These are phyloP conservation scores for Crithidia fasciculata DNA, from an alignment of 208 protist genomes.

Conservation along the genomic window DNA sequence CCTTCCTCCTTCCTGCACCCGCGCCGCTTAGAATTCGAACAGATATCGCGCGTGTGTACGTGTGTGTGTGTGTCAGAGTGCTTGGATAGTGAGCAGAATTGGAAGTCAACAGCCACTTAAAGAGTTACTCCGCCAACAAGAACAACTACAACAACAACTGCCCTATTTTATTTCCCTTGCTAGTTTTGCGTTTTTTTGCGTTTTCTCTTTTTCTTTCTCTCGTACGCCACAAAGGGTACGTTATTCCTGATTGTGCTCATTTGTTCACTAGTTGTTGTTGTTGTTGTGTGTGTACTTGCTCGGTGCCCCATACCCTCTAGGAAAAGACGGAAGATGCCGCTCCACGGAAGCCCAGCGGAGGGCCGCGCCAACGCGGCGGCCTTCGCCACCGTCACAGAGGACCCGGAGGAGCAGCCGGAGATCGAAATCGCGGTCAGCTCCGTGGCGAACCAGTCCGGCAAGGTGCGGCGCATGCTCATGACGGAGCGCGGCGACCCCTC, in stretches of 20 bases:
- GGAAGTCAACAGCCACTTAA: too few relatives aligned
- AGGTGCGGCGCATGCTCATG: conserved; percentile 65
- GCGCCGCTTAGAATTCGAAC: too few relatives aligned
- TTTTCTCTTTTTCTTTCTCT: neutral
- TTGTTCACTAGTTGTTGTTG: neutral
- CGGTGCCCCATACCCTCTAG: too few relatives aligned
- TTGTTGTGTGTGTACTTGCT: too few relatives aligned
- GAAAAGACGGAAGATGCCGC: conserved; percentile 3
- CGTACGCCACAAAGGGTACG: neutral
- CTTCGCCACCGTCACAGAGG: conserved; percentile 1
- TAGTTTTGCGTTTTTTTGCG: neutral
- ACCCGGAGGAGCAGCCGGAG: conserved; percentile 3
- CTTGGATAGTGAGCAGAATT: too few relatives aligned
- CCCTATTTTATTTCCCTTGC: neutral
- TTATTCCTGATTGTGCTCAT: too few relatives aligned
- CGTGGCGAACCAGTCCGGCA: conserved; percentile 11
- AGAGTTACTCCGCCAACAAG: too few relatives aligned
- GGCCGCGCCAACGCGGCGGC: neutral
- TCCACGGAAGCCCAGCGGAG: neutral
- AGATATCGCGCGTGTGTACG: too few relatives aligned
- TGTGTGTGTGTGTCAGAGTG: neutral
- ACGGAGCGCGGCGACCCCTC: conserved; percentile 54
- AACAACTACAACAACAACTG: too few relatives aligned
- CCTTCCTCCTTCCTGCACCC: too few relatives aligned
- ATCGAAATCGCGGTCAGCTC: conserved; percentile 2